Evolutionary conservation across 768 basidiomycete genomes (phyloP).

Genomic region (Strobilomyces confusus): DNA sequence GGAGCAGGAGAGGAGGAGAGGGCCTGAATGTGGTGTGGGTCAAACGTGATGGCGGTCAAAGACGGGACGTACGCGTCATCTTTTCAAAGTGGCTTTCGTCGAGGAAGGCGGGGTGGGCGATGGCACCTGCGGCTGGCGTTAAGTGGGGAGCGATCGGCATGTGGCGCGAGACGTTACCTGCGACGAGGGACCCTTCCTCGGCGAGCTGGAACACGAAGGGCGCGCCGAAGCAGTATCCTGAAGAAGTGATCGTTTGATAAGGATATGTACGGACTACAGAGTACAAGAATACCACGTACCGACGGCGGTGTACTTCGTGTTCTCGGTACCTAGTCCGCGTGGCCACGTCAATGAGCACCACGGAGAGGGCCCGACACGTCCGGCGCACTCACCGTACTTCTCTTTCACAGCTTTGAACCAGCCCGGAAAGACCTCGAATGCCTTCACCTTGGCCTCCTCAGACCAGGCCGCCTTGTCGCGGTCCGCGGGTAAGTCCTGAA

Average conservation of each 20-base stretch:
- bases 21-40: conserved; percentile 4
- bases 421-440: conserved; percentile 38
- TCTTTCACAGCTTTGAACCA: conserved; percentile 51
- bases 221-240: conserved; percentile 57
- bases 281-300: conserved; percentile 29
- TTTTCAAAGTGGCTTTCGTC: conserved; percentile 51
- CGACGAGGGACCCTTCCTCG: conserved; percentile 39
- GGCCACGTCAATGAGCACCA: background rate
- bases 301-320: conserved; percentile 39
- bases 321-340: conserved; percentile 22
- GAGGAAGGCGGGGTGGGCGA: conserved; percentile 50
- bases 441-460: conserved; percentile 25
- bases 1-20: conserved; percentile 22
- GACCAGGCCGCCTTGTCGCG: conserved; percentile 40
- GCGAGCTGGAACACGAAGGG: conserved; percentile 45
- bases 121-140: conserved; percentile 5
- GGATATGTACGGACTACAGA: too few relatives aligned
- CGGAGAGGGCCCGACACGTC: background rate
- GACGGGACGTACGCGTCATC: conserved; percentile 36
- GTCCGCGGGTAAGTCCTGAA: conserved; percentile 33
- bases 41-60: background rate
- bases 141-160: background rate
- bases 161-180: conserved; percentile 26
- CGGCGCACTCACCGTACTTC: conserved; percentile 37
- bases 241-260: background rate